Evolutionary conservation across 2,329 filamentous ascomycete species (phyloP).

Genomic region (Parascedosporium putredinis): DNA sequence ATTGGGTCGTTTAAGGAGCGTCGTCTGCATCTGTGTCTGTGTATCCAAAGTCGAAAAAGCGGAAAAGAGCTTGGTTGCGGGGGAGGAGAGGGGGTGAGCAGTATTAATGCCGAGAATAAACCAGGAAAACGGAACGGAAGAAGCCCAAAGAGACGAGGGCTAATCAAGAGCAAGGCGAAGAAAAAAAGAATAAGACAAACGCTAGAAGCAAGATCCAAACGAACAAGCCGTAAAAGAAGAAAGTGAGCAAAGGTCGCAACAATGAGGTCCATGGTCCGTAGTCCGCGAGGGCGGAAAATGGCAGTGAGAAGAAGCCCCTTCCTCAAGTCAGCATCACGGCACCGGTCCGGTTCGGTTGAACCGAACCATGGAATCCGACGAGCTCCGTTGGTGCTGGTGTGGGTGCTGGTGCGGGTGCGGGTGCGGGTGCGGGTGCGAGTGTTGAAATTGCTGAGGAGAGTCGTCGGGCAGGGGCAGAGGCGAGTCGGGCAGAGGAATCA

Average conservation of each 20-base stretch:
- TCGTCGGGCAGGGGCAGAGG: conserved; percentile 23
- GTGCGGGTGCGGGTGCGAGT: no score
- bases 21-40: conserved; percentile 4
- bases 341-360: background rate
- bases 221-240: background rate
- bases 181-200: background rate
- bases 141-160: background rate
- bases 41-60: background rate
- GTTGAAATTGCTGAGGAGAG: background rate
- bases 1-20: background rate
- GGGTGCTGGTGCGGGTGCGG: no score
- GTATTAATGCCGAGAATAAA: conserved; percentile 3
- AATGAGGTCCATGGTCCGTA: background rate
- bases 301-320: background rate
- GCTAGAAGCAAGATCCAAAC: background rate
- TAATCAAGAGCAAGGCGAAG: background rate
- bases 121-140: background rate
- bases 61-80: background rate
- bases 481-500: conserved; percentile 36
- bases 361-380: background rate
- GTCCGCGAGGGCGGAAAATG: background rate
- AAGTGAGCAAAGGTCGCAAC: background rate
- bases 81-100: background rate
- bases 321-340: background rate
- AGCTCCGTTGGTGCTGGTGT: conserved; percentile 3